phyloP scores from a whole-genome alignment of 345 rosid species.

The Brassica carinata region DNA sequence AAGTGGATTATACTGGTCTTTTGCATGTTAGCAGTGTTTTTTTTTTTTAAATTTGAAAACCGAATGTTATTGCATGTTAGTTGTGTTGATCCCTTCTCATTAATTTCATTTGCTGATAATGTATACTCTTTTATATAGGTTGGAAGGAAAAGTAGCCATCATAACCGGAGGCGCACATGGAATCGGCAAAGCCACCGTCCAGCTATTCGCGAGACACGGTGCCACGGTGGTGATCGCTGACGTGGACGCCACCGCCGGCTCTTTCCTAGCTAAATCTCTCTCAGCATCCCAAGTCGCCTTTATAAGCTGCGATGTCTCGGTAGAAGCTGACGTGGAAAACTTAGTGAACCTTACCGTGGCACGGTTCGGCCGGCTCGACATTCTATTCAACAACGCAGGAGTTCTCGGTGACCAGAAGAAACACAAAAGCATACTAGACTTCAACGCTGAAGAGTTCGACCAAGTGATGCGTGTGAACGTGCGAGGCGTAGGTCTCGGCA shows the following conservation, averaged over 20 bases:
- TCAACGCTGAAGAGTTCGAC: slow-evolving; percentile 69
- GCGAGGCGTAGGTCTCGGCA: slow-evolving; percentile 64
- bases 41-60: too few species aligned
- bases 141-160: slow-evolving; percentile 80
- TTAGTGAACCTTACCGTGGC: slow-evolving; percentile 53
- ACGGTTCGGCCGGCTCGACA: slow-evolving; percentile 55
- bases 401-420: slow-evolving; percentile 68
- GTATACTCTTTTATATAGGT: slow-evolving; percentile 38
- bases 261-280: slow-evolving; percentile 48
- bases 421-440: slow-evolving; percentile 74
- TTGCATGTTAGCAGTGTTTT: not conserved
- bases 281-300: slow-evolving; percentile 52
- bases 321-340: slow-evolving; percentile 64
- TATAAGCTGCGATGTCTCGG: slow-evolving; percentile 72
- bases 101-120: not conserved
- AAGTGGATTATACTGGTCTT: too few species aligned
- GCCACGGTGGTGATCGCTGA: slow-evolving; percentile 83
- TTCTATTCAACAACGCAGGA: slow-evolving; percentile 85
- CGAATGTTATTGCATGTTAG: not conserved
- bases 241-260: slow-evolving; percentile 56
- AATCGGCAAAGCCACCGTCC: slow-evolving; percentile 78
- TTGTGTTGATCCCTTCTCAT: not conserved
- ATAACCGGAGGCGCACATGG: slow-evolving; percentile 91
- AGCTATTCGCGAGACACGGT: slow-evolving; percentile 67
- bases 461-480: slow-evolving; percentile 71